Percentiles rank a stretch among this genome's conserved stretches.
These are phyloP conservation scores for Prunus yedoensis DNA, from an alignment of 331 rosid genomes.

Conservation along the genomic window DNA sequence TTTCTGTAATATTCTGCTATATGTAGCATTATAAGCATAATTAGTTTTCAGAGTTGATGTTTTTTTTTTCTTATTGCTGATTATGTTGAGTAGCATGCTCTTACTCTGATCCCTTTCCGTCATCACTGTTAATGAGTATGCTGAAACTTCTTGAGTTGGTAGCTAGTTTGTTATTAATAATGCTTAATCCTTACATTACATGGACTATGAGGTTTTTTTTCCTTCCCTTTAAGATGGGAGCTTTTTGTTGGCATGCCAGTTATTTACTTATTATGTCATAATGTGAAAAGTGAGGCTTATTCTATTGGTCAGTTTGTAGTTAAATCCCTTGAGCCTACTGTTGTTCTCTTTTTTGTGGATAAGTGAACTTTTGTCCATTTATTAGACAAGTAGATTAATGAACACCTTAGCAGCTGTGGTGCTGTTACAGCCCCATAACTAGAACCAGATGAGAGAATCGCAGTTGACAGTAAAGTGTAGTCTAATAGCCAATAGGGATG, in stretches of 20 bases:
- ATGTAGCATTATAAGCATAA: background rate
- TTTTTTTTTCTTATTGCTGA: background rate
- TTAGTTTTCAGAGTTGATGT: background rate
- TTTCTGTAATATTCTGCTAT: background rate
- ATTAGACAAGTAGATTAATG: background rate
- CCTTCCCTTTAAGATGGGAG: background rate
- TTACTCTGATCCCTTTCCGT: background rate
- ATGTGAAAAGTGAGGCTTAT: background rate
- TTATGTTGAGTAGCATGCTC: background rate
- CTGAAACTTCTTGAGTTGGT: background rate
- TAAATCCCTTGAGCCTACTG: background rate
- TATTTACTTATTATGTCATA: background rate
- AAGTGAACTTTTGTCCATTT: background rate
- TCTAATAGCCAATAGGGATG: no score
- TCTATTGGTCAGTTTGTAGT: constrained; percentile 3
- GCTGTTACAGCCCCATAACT: background rate
- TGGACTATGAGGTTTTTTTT: background rate
- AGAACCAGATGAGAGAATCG: background rate
- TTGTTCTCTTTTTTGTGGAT: background rate
- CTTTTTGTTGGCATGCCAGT: background rate
- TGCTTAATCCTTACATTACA: background rate
- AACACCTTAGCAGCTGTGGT: background rate
- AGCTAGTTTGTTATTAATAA: background rate
- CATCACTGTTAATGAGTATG: background rate
- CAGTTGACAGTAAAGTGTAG: background rate